Evolutionary conservation across 2,329 filamentous ascomycete species (phyloP), one percentile per base, ranked within the genome.

Genomic region (Cladosporium colombiae): DNA sequence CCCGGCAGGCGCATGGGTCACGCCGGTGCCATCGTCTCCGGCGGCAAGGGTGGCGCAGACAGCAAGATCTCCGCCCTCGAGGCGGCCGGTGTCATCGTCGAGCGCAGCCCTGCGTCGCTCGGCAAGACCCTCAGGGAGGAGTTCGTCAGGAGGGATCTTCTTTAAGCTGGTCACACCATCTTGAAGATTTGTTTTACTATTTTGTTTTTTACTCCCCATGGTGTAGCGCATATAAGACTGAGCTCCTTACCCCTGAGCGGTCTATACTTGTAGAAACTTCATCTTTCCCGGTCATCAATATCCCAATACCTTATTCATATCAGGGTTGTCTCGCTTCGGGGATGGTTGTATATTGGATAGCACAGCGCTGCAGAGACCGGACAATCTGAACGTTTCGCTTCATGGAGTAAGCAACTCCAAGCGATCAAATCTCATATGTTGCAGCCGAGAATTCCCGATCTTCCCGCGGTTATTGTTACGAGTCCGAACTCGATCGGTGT

Each of bases 1-100:
- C 93, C 95, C 37, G 95, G 95, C 77, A 89, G 95, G 80, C 90
- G 95, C 81, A 99, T 98, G 95, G 95, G 95, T 74, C 95, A 99
- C 86, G 95, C 95, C 73, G 95, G 95, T 81, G 95, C 95, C 78
- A 99, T 99, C 78, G 94, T 99, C 71, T 92, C 91, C 73, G 95
- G 95, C 75, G 95, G 95, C 75, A 98, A 97, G 88, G 95, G 95
- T 78, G 95, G 93, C 79, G 95, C 95, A 71, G 93, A 98, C 83
- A 96, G 92, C 78, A 99, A 99, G 90, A 99, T 99, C 82, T 86
- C 89, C 75, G 95, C 95, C 68, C 89, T 99, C 68, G 91, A 98
- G 85, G 86, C 87, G 70, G 95, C 95, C 69, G 95, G 95, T 79
- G 95, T 98, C 75, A 88, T 97, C 75, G 95, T 99, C 72, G 94